A percentile compares a stretch with the other conserved stretches of the same genome.
These are phyloP conservation scores for Hypoxylon sp. DNA, from an alignment of 2,329 filamentous ascomycete species.

Conservation along the genomic window DNA sequence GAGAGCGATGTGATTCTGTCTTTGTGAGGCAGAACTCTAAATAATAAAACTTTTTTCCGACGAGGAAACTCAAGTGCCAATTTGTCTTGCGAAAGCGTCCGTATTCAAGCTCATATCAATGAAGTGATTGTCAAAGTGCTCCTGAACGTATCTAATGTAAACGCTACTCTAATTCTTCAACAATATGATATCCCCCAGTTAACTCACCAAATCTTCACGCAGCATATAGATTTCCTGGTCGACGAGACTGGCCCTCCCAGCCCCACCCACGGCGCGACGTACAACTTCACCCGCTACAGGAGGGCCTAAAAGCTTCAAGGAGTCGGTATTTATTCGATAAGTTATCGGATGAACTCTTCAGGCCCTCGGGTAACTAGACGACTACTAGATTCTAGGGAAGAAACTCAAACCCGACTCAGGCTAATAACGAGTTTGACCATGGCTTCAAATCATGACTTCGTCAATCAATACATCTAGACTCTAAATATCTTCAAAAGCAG, in stretches of 20 bases:
- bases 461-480: not conserved
- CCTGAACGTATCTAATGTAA: not conserved
- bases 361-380: not conserved
- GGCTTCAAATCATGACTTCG: not conserved
- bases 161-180: not conserved
- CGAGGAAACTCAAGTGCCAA: conserved; percentile 12
- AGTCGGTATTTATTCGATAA: not conserved
- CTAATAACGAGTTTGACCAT: not conserved
- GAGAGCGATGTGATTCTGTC: conserved; percentile 12
- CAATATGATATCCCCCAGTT: not conserved
- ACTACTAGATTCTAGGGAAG: not conserved
- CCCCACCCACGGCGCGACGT: not conserved
- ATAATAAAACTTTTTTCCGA: conserved; percentile 14
- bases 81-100: not conserved
- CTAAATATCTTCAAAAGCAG: too few species aligned
- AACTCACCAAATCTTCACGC: not conserved
- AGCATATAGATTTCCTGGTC: not conserved
- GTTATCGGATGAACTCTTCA: not conserved
- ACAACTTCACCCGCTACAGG: not conserved
- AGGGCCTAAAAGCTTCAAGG: not conserved
- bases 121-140: not conserved
- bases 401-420: too few species aligned
- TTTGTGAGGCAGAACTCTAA: conserved; percentile 9
- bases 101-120: not conserved
- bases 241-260: not conserved